Evolutionary conservation across 371 early-diverging fungal genomes (phyloP).

Genomic region (Coemansia sp.): DNA sequence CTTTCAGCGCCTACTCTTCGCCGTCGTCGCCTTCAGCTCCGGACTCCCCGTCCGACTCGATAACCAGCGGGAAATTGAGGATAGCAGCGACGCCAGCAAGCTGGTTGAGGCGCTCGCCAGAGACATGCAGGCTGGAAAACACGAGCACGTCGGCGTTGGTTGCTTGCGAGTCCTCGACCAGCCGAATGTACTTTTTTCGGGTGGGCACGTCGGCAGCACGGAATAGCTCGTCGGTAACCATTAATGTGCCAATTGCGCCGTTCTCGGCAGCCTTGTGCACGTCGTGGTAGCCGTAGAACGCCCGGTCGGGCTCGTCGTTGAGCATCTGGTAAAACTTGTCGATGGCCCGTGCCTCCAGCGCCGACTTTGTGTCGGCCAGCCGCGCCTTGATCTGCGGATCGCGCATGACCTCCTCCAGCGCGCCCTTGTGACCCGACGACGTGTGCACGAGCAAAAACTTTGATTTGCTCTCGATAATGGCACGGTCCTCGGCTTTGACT

Average conservation of each 20-base stretch:
- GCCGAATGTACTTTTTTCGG: slow-evolving; percentile 76
- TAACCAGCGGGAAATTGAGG: slow-evolving; percentile 69
- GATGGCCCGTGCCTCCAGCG: slow-evolving; percentile 79
- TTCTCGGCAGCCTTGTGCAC: slow-evolving; percentile 80
- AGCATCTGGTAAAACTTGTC: slow-evolving; percentile 88
- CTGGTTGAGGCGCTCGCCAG: slow-evolving; percentile 93
- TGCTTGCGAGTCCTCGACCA: slow-evolving; percentile 81
- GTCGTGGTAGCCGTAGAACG: slow-evolving; percentile 88
- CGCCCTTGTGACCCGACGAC: slow-evolving; percentile 94
- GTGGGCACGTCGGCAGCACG: slow-evolving; percentile 82
- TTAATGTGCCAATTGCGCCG: slow-evolving; percentile 81
- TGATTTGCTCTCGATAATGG: slow-evolving; percentile 74
- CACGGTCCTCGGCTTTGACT: slow-evolving; percentile 79
- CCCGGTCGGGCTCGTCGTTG: slow-evolving; percentile 83
- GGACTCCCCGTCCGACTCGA: slow-evolving; percentile 37
- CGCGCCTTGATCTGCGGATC: slow-evolving; percentile 79
- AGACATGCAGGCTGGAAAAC: slow-evolving; percentile 89
- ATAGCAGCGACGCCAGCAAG: slow-evolving; percentile 95
- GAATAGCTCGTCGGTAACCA: slow-evolving; percentile 92
- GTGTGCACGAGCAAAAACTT: slow-evolving; percentile 90
- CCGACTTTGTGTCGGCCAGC: slow-evolving; percentile 90
- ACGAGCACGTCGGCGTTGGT: slow-evolving; percentile 81
- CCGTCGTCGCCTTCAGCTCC: too few species aligned
- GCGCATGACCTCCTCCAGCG: slow-evolving; percentile 88
- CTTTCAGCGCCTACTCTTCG: too few species aligned